Conservation (phyloP, 1,284 basidiomycete species). For the Xerocomus minutiporus region DNA sequence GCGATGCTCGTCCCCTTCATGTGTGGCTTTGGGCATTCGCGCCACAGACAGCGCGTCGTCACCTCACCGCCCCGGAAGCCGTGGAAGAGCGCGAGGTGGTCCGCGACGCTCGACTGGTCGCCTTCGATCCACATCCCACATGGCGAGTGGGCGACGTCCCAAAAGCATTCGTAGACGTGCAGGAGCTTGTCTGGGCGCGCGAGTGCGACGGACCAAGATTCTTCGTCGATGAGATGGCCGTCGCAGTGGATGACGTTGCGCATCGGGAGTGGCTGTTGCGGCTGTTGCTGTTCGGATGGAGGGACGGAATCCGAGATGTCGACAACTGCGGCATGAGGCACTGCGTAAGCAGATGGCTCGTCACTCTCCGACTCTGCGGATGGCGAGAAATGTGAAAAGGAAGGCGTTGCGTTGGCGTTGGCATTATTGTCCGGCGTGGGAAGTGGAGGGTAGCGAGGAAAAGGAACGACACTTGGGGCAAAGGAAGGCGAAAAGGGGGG, state of each 20-base stretch:
- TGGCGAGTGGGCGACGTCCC: constrained; percentile 23
- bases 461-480: constrained; percentile 14
- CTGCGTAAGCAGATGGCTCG: constrained; percentile 13
- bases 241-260: constrained; percentile 28
- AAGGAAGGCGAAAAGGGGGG: constrained; percentile 18
- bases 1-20: constrained; percentile 35
- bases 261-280: background rate
- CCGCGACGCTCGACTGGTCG: constrained; percentile 32
- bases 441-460: constrained; percentile 17
- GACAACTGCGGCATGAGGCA: constrained; percentile 20
- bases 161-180: constrained; percentile 33
- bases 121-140: constrained; percentile 34
- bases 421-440: constrained; percentile 15
- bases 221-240: constrained; percentile 28
- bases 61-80: constrained; percentile 29
- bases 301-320: constrained; percentile 14
- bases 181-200: constrained; percentile 23
- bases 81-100: constrained; percentile 31
- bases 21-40: constrained; percentile 24
- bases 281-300: background rate
- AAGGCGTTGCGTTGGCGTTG: background rate
- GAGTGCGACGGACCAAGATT: constrained; percentile 25
- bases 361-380: constrained; percentile 27
- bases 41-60: constrained; percentile 31
- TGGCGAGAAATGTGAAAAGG: constrained; percentile 21